Evolutionary conservation across 257 asterid species (phyloP).

Genomic region (Nicotiana otophora): DNA sequence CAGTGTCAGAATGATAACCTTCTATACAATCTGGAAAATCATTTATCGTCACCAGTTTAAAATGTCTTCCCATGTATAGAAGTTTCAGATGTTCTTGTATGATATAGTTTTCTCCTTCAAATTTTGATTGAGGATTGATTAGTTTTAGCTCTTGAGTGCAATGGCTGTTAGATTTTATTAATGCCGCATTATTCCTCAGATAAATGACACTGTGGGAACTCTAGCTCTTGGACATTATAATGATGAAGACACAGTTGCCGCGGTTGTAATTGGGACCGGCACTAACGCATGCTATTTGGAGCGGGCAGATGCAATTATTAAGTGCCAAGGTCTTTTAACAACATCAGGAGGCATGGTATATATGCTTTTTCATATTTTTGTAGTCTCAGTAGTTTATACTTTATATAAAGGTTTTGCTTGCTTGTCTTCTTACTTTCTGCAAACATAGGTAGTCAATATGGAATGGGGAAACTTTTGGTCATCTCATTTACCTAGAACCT

Average conservation of each 20-base stretch:
- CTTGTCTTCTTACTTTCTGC: not conserved
- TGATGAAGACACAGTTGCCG: constrained; percentile 80
- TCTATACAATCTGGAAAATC: not conserved
- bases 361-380: not conserved
- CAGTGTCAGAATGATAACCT: not conserved
- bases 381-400: not conserved
- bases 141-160: not conserved
- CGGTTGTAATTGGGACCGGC: constrained; percentile 83
- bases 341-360: constrained; percentile 71
- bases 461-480: constrained; percentile 99
- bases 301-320: constrained; percentile 76
- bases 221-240: constrained; percentile 75
- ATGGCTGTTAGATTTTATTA: not conserved
- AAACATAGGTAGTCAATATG: constrained; percentile 70
- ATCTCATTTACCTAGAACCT: constrained; percentile 82
- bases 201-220: constrained; percentile 83
- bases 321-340: constrained; percentile 74
- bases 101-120: not conserved
- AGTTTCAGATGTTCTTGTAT: not conserved
- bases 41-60: not conserved
- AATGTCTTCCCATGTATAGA: not conserved
- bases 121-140: not conserved
- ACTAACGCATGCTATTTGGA: constrained; percentile 95
- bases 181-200: constrained; percentile 30
- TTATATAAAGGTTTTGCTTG: not conserved